phyloP scores from a whole-genome alignment of 2,329 filamentous ascomycete species.

The Macroventuria anomochaeta region DNA sequence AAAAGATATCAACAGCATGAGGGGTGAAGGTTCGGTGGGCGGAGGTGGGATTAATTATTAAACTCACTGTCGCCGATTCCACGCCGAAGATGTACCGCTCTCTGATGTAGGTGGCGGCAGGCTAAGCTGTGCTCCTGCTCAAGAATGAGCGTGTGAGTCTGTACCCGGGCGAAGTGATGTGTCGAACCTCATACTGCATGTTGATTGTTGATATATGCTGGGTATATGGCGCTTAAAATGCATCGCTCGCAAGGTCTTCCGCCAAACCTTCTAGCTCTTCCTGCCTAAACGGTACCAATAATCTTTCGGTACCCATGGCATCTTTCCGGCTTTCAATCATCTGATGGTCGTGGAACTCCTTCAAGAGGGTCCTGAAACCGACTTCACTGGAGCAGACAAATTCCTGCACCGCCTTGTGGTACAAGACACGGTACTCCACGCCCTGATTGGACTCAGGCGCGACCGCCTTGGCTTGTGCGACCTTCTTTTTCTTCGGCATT shows the following conservation, averaged over 20 bases:
- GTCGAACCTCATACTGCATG: not conserved
- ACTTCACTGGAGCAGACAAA: conserved; percentile 98
- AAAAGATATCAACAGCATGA: too few relatives aligned
- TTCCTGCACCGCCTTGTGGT: conserved; percentile 94
- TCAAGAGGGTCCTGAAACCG: conserved; percentile 89
- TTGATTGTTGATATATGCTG: not conserved
- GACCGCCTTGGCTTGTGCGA: conserved; percentile 32
- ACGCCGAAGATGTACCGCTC: not conserved
- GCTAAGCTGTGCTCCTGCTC: too few relatives aligned
- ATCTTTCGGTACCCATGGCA: conserved; percentile 79
- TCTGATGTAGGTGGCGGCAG: too few relatives aligned
- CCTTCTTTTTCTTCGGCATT: conserved; percentile 33
- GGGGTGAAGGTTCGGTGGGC: too few relatives aligned
- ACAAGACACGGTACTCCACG: conserved; percentile 88
- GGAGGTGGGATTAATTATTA: not conserved
- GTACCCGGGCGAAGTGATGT: too few relatives aligned
- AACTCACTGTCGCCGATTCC: not conserved
- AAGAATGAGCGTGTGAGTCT: too few relatives aligned
- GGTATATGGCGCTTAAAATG: conserved; percentile 27
- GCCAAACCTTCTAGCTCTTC: conserved; percentile 90
- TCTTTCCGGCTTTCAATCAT: conserved; percentile 94
- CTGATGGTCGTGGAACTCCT: conserved; percentile 98
- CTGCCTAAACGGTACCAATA: conserved; percentile 83
- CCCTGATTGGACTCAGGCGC: conserved; percentile 58
- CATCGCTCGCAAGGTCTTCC: conserved; percentile 68